phyloP scores from a whole-genome alignment of 1,284 basidiomycete species.

The Inonotus hispidus region DNA sequence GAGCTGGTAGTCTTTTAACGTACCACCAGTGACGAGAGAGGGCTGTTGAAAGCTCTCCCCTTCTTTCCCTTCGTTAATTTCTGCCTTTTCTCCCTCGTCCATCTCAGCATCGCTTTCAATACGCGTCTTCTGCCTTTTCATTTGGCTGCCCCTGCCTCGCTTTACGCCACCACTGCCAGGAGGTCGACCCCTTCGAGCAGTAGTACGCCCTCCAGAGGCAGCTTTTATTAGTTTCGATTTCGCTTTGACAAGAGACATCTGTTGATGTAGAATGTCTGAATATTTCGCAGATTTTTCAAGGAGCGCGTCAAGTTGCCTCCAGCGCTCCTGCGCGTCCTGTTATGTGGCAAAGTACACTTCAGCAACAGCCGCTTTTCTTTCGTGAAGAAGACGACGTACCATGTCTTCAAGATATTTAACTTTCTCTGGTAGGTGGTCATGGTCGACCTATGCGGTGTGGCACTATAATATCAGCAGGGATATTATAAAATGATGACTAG shows the following conservation, averaged over 20 bases:
- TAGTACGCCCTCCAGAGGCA: not conserved
- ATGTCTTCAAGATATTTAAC: slow-evolving; percentile 19
- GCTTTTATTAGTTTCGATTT: slow-evolving; percentile 7
- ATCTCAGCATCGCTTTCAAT: slow-evolving; percentile 11
- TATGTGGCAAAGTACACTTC: not conserved
- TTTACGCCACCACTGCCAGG: slow-evolving; percentile 4
- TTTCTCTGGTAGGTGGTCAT: not conserved
- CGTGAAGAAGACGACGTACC: slow-evolving; percentile 1
- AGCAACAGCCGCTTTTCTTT: not conserved
- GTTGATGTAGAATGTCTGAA: slow-evolving; percentile 50
- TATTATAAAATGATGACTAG: not conserved
- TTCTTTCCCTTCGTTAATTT: slow-evolving; percentile 28
- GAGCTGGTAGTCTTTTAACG: slow-evolving; percentile 86
- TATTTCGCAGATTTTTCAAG: slow-evolving; percentile 61
- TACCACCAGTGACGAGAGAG: slow-evolving; percentile 76
- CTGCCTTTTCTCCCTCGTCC: slow-evolving; percentile 25
- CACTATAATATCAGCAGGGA: not conserved
- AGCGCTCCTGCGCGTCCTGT: slow-evolving; percentile 46
- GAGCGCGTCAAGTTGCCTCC: slow-evolving; percentile 48
- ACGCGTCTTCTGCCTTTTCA: slow-evolving; percentile 6
- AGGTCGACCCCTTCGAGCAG: not conserved
- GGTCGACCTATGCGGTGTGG: not conserved
- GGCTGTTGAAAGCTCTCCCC: slow-evolving; percentile 61
- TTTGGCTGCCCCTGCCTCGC: slow-evolving; percentile 9
- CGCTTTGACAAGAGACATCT: slow-evolving; percentile 46